These are phyloP conservation scores for Coelastrella sp. DNA, from an alignment of 139 green algal species.

Conservation along the genomic window DNA sequence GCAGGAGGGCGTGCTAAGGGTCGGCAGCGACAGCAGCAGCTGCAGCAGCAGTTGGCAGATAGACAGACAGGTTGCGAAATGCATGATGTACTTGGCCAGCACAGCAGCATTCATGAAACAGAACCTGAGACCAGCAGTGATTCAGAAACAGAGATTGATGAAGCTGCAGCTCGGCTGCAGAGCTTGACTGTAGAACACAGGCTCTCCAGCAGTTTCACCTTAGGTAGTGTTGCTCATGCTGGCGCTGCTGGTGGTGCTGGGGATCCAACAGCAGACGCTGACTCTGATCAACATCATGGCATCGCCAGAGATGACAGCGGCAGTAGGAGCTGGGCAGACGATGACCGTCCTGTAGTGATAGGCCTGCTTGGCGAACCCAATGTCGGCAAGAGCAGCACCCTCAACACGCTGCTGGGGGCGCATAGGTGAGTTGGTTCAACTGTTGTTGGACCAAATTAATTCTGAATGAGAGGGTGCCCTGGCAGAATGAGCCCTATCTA, in stretches of 20 bases:
- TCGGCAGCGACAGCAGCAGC: conserved; percentile 8
- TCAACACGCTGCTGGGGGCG: conserved; percentile 74
- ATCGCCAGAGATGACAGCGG: background rate
- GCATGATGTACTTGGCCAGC: too few species aligned
- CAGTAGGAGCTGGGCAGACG: background rate
- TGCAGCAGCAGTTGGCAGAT: conserved; percentile 21
- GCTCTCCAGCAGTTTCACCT: conserved; percentile 2
- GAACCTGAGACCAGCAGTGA: background rate
- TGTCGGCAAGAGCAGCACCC: conserved; percentile 68
- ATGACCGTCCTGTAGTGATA: conserved; percentile 61
- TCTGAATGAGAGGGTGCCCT: background rate
- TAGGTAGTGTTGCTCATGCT: background rate
- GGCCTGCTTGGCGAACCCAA: conserved; percentile 74
- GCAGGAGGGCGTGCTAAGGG: conserved; percentile 1
- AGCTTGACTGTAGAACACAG: conserved; percentile 10
- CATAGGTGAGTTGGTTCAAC: conserved; percentile 48
- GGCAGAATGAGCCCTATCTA: background rate
- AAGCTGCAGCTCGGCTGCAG: background rate
- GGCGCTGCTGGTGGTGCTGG: background rate
- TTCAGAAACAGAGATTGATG: background rate
- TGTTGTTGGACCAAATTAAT: background rate
- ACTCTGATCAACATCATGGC: background rate
- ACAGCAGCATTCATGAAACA: background rate
- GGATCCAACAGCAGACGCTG: background rate
- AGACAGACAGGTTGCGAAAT: background rate